phyloP scores from a whole-genome alignment of 1,284 basidiomycete species.

The Thelephora terrestris region DNA sequence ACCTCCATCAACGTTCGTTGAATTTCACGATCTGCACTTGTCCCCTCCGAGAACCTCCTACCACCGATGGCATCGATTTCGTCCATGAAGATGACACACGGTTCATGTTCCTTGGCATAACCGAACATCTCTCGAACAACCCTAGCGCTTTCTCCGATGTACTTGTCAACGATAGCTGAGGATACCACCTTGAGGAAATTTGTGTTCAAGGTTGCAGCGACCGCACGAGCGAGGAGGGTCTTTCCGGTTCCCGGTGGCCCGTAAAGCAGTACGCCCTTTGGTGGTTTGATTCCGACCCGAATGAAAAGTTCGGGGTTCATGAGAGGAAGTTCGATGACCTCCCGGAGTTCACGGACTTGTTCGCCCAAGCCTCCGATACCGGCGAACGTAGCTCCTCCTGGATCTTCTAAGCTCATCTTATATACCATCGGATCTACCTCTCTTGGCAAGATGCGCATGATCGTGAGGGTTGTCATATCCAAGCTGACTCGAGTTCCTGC shows the following conservation, averaged over 20 bases:
- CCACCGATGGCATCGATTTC: slow-evolving; percentile 98
- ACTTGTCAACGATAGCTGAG: slow-evolving; percentile 99
- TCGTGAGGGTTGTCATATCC: slow-evolving; percentile 98
- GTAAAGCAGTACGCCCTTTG: slow-evolving; percentile 89
- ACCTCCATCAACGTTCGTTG: slow-evolving; percentile 99
- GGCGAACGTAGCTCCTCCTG: slow-evolving; percentile 90
- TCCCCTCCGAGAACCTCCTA: slow-evolving; percentile 95
- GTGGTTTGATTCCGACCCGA: slow-evolving; percentile 93
- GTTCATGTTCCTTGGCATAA: slow-evolving; percentile 94
- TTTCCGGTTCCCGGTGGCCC: slow-evolving; percentile 95
- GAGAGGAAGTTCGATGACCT: slow-evolving; percentile 95
- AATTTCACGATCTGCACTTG: slow-evolving; percentile 96
- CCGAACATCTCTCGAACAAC: slow-evolving; percentile 98
- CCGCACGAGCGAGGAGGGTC: slow-evolving; percentile 90
- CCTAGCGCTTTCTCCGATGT: slow-evolving; percentile 95
- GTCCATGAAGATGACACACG: slow-evolving; percentile 99
- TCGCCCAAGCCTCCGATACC: slow-evolving; percentile 95
- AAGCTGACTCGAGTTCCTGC: slow-evolving; percentile 92
- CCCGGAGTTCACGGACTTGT: slow-evolving; percentile 93
- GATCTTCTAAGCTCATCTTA: slow-evolving; percentile 99
- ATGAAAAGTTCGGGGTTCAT: slow-evolving; percentile 93
- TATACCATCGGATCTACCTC: slow-evolving; percentile 98
- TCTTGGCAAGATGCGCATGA: slow-evolving; percentile 96
- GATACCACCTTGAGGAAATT: slow-evolving; percentile 99
- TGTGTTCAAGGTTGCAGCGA: slow-evolving; percentile 91